These are phyloP conservation scores for Pleurotus pulmonarius DNA, from an alignment of 768 basidiomycete species.

Conservation along the genomic window DNA sequence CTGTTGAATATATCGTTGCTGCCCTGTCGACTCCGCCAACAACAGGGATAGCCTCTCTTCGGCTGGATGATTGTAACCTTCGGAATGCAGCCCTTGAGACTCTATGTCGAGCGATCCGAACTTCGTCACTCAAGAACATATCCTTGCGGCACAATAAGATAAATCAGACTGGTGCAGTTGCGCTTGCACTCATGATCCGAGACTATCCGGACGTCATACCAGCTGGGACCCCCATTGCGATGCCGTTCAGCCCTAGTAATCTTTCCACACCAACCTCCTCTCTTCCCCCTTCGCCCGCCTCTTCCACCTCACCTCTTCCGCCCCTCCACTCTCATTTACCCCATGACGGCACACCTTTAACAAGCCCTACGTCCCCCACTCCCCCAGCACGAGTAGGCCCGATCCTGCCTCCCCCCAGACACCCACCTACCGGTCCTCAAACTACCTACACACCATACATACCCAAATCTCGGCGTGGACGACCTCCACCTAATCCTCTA, in stretches of 20 bases:
- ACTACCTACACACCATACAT: slow-evolving; percentile 86
- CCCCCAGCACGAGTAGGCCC: slow-evolving; percentile 28
- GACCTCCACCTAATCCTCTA: slow-evolving; percentile 37
- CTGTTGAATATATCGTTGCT: slow-evolving; percentile 76
- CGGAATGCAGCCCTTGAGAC: slow-evolving; percentile 73
- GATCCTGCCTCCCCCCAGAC: slow-evolving; percentile 34
- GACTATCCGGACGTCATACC: slow-evolving; percentile 86
- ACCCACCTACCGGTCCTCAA: slow-evolving; percentile 47
- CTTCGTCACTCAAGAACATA: slow-evolving; percentile 81
- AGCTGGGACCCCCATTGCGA: slow-evolving; percentile 24
- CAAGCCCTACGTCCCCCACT: slow-evolving; percentile 25
- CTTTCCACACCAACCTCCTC: slow-evolving; percentile 28
- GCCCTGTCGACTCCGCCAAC: slow-evolving; percentile 56
- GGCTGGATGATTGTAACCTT: slow-evolving; percentile 83
- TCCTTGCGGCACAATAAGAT: slow-evolving; percentile 90
- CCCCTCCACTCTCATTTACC: slow-evolving; percentile 25
- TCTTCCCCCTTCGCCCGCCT: slow-evolving; percentile 31
- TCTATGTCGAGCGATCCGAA: slow-evolving; percentile 84
- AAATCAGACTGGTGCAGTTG: slow-evolving; percentile 79
- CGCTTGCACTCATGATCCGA: slow-evolving; percentile 91
- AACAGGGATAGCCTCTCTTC: slow-evolving; percentile 68
- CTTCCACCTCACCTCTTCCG: slow-evolving; percentile 27
- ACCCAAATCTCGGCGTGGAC: slow-evolving; percentile 54
- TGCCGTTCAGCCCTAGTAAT: slow-evolving; percentile 20
- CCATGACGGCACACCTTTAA: slow-evolving; percentile 26